These are phyloP conservation scores for Calycina marina DNA, from an alignment of 2,329 filamentous ascomycete species.

Conservation along the genomic window DNA sequence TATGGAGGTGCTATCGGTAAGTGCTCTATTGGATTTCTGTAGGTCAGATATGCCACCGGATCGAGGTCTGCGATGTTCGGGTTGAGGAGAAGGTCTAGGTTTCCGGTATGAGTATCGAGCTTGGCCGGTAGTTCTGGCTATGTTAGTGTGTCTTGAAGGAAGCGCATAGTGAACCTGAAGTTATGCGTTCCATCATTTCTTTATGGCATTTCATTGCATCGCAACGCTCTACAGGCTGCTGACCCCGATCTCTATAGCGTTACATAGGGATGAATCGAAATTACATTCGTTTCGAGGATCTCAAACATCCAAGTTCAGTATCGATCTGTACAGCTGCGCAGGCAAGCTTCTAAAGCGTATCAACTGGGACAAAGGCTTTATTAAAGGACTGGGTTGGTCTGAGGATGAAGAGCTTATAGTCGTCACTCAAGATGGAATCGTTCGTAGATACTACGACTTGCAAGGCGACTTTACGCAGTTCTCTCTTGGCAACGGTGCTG, in stretches of 20 bases:
- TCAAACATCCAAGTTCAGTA: conserved; percentile 61
- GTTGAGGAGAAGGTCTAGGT: too few species aligned
- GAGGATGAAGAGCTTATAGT: conserved; percentile 87
- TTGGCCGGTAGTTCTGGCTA: too few species aligned
- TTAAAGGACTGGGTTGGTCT: conserved; percentile 88
- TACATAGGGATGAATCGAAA: conserved; percentile 81
- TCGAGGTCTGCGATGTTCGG: too few species aligned
- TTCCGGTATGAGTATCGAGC: too few species aligned
- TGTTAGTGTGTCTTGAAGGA: too few species aligned
- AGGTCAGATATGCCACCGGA: too few species aligned
- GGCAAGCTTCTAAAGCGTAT: conserved; percentile 78
- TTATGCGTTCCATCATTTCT: too few species aligned
- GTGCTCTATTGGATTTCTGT: conserved; percentile 14
- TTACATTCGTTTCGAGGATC: conserved; percentile 63
- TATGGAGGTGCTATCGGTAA: conserved; percentile 88
- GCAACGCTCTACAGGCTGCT: too few species aligned
- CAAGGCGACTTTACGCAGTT: conserved; percentile 93
- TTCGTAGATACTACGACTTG: conserved; percentile 77
- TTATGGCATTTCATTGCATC: too few species aligned
- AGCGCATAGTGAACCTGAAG: too few species aligned
- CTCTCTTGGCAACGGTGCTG: conserved; percentile 75
- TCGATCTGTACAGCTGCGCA: conserved; percentile 88
- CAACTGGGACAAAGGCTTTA: conserved; percentile 78
- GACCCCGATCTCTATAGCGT: conserved; percentile 51
- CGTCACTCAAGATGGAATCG: conserved; percentile 76